These are phyloP conservation scores for Jackrogersella minutella DNA, from an alignment of 495 filamentous ascomycete species.

Conservation along the genomic window DNA sequence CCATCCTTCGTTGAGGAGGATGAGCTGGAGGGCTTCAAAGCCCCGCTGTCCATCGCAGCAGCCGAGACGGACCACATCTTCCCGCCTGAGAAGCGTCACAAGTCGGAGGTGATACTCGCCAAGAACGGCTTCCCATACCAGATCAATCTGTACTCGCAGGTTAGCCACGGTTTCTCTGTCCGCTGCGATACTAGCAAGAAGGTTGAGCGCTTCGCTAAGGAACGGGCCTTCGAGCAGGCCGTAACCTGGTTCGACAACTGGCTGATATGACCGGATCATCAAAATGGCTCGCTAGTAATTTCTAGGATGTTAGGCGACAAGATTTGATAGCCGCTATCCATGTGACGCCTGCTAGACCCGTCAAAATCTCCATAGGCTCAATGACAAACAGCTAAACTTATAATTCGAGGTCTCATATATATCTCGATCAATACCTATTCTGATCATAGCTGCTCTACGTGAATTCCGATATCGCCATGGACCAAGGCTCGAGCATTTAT, in stretches of 20 bases:
- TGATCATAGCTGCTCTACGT: background rate
- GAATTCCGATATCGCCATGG: background rate
- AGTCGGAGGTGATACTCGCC: constrained; percentile 61
- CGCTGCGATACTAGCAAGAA: constrained; percentile 69
- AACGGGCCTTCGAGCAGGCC: constrained; percentile 85
- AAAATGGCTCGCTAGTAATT: background rate
- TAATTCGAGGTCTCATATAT: background rate
- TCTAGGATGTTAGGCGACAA: too few species aligned
- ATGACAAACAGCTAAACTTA: background rate
- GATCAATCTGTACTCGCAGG: constrained; percentile 80
- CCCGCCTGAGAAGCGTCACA: constrained; percentile 73
- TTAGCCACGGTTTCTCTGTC: constrained; percentile 83
- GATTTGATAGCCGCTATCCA: background rate
- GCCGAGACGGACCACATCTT: constrained; percentile 84
- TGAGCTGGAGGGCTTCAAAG: constrained; percentile 74
- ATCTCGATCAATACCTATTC: background rate
- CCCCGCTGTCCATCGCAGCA: constrained; percentile 78
- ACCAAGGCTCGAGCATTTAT: background rate
- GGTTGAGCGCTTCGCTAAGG: constrained; percentile 76
- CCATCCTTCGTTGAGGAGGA: constrained; percentile 79
- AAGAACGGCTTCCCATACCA: constrained; percentile 75
- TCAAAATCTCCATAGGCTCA: background rate
- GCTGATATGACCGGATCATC: constrained; percentile 48
- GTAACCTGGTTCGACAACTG: constrained; percentile 75
- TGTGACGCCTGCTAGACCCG: background rate